phyloP scores from a whole-genome alignment of 2,329 filamentous ascomycete genomes.

The Diaporthe ampelina region DNA sequence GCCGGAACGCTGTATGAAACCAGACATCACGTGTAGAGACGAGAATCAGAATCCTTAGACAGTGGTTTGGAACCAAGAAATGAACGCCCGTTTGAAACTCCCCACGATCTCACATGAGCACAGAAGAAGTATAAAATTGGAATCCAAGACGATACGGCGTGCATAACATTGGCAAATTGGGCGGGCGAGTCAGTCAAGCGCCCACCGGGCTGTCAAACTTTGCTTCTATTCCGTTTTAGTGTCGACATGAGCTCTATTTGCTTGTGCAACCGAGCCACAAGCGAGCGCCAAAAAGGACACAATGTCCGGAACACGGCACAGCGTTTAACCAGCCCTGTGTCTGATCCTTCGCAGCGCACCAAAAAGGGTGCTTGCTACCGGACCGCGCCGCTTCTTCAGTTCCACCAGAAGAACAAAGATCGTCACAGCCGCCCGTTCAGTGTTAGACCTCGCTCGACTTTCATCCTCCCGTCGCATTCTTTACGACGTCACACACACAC shows the following conservation, averaged over 20 bases:
- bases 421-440: too few relatives aligned
- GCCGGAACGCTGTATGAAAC: too few relatives aligned
- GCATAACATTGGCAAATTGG: background rate
- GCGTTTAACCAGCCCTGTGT: conserved; percentile 13
- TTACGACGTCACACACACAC: too few relatives aligned
- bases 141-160: background rate
- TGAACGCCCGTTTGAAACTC: background rate
- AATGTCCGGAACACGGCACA: background rate
- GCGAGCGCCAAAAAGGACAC: conserved; percentile 4
- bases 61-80: background rate
- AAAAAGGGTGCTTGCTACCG: conserved; percentile 3
- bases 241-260: background rate
- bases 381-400: background rate
- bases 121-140: too few relatives aligned
- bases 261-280: background rate
- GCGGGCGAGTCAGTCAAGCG: conserved; percentile 4
- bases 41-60: background rate
- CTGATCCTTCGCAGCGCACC: too few relatives aligned
- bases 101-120: too few relatives aligned
- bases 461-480: too few relatives aligned
- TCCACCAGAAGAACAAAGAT: background rate
- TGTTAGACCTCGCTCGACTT: too few relatives aligned
- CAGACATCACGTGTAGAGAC: too few relatives aligned
- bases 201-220: background rate
- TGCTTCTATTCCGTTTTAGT: background rate